These are phyloP conservation scores for Calonectria naviculata DNA, from an alignment of 2,329 filamentous ascomycete species.

Conservation along the genomic window DNA sequence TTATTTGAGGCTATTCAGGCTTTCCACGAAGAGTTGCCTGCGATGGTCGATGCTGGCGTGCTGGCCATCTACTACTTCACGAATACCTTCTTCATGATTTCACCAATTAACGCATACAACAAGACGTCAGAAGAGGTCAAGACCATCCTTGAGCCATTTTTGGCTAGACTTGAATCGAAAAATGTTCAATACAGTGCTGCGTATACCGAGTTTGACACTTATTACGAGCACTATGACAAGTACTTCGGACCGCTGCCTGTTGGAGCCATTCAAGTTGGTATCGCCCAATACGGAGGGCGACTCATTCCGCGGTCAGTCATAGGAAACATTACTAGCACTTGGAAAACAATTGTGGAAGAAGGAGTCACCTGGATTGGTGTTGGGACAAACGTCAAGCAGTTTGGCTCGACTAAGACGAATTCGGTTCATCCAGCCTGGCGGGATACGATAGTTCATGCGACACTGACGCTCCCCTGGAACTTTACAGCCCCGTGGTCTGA, in stretches of 20 bases:
- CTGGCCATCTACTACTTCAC: conserved; percentile 61
- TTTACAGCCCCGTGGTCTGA: conserved; percentile 8
- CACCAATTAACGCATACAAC: conserved; percentile 56
- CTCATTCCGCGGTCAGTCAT: not conserved
- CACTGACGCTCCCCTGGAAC: conserved; percentile 3
- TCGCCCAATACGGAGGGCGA: conserved; percentile 44
- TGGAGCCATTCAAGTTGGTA: conserved; percentile 46
- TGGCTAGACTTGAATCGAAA: conserved; percentile 13
- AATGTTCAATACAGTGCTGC: conserved; percentile 27
- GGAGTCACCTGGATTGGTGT: conserved; percentile 44
- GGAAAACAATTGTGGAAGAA: conserved; percentile 27
- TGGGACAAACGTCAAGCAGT: conserved; percentile 40
- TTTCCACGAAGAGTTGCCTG: conserved; percentile 55
- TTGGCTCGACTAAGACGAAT: conserved; percentile 40
- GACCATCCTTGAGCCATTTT: conserved; percentile 51
- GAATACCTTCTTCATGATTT: conserved; percentile 53
- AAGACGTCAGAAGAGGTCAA: conserved; percentile 55
- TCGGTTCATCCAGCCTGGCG: conserved; percentile 56
- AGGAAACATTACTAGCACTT: conserved; percentile 1
- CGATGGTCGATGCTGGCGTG: conserved; percentile 61
- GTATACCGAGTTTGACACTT: conserved; percentile 33
- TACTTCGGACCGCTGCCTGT: conserved; percentile 53
- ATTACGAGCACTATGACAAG: conserved; percentile 56
- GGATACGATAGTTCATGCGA: conserved; percentile 44
- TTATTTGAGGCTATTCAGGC: conserved; percentile 62